Evolutionary conservation across 2,329 filamentous ascomycete species (phyloP).

Genomic region (Fusarium lyarnte): DNA sequence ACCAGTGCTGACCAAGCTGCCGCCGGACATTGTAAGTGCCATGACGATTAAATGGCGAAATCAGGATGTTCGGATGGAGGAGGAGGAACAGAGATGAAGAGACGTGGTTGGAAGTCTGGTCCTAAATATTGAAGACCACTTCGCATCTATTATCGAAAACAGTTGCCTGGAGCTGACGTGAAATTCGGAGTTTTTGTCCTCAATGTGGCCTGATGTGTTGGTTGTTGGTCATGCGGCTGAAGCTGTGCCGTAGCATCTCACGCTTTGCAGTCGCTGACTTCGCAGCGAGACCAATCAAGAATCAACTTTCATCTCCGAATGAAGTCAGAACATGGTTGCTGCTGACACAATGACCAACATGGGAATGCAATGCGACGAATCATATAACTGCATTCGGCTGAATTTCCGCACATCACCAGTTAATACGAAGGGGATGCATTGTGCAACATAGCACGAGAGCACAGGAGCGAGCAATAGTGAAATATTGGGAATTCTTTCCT

Average conservation of each 20-base stretch:
- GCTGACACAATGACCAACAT: background rate
- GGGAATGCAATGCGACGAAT: background rate
- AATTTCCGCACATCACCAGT: background rate
- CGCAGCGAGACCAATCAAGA: background rate
- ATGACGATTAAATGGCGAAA: background rate
- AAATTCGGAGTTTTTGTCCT: fast-evolving
- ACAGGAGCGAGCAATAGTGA: fast-evolving
- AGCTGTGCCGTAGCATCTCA: background rate
- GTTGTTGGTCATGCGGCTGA: background rate
- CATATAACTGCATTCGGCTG: background rate
- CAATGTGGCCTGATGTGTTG: background rate
- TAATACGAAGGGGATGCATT: background rate
- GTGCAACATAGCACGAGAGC: fast-evolving
- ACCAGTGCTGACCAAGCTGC: background rate
- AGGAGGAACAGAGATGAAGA: too few relatives aligned
- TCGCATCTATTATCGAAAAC: fast-evolving
- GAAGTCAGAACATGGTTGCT: background rate
- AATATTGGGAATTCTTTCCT: fast-evolving
- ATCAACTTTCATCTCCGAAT: fast-evolving
- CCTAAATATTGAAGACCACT: fast-evolving
- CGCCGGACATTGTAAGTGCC: background rate
- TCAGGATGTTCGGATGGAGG: background rate
- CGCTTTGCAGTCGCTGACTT: background rate
- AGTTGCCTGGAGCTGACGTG: background rate
- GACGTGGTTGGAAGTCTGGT: too few relatives aligned